Conservation (phyloP, 176 grass and related monocot genomes). For the Carex littledalei region DNA sequence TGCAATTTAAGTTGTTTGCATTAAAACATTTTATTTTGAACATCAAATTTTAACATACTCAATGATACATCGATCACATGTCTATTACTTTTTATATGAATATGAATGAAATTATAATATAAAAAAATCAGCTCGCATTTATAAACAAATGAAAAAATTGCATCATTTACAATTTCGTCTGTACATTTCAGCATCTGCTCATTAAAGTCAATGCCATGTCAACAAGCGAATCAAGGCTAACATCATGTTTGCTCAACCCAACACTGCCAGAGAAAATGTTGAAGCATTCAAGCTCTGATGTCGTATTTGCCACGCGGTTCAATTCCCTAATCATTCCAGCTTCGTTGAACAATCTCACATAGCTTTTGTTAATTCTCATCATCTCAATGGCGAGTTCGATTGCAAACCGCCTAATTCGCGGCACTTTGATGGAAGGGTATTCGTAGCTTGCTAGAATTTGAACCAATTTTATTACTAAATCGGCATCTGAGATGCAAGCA, state of each 20-base stretch:
- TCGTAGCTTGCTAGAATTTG: conserved; percentile 31
- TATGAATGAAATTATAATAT: not conserved
- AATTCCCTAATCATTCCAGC: conserved; percentile 45
- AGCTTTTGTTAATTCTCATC: conserved; percentile 38
- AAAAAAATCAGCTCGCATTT: not conserved
- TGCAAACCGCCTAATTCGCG: conserved; percentile 49
- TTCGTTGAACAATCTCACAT: conserved; percentile 29
- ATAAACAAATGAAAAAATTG: not conserved
- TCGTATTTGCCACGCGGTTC: conserved; percentile 35
- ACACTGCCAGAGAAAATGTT: conserved; percentile 76
- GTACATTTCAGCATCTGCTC: conserved; percentile 11
- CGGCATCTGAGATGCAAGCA: conserved; percentile 25
- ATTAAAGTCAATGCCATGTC: conserved; percentile 38
- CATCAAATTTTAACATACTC: not conserved
- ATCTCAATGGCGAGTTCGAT: conserved; percentile 49
- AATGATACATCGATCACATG: not conserved
- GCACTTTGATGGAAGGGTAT: conserved; percentile 38
- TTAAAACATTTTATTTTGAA: not conserved
- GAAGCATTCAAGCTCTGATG: conserved; percentile 75
- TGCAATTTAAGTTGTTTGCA: not conserved
- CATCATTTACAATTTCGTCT: not conserved
- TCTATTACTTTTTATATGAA: not conserved
- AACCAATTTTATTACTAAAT: conserved; percentile 33
- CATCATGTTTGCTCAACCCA: conserved; percentile 42
- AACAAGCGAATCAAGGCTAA: conserved; percentile 34